Conservation (phyloP, 1,284 basidiomycete genomes). For the Cronartium quercuum region DNA sequence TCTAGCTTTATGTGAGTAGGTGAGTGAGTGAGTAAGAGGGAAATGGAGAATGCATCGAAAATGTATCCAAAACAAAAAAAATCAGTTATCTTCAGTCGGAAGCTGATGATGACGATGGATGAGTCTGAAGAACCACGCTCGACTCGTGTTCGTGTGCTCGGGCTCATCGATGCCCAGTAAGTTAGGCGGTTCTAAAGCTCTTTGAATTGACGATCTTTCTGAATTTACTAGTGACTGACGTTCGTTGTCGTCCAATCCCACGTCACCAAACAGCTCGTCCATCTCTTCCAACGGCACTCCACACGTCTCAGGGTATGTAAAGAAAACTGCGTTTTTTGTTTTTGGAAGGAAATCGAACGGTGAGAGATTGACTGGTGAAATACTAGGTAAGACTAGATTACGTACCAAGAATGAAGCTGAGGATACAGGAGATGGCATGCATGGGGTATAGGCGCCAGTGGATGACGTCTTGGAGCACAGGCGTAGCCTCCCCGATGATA, state of each 20-base stretch:
- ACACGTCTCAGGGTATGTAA: slow-evolving; percentile 60
- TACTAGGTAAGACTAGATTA: slow-evolving; percentile 40
- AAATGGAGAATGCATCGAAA: too few species aligned
- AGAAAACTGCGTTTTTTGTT: slow-evolving; percentile 48
- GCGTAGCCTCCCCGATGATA: slow-evolving; percentile 76
- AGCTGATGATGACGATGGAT: too few species aligned
- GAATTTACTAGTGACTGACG: slow-evolving; percentile 38
- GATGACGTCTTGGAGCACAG: slow-evolving; percentile 79
- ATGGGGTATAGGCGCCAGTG: slow-evolving; percentile 90
- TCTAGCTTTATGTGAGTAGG: too few species aligned
- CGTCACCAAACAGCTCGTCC: slow-evolving; percentile 54
- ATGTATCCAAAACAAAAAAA: too few species aligned
- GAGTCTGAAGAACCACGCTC: too few species aligned
- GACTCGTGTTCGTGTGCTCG: background rate
- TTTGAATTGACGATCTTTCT: slow-evolving; percentile 37
- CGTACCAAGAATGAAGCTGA: slow-evolving; percentile 72
- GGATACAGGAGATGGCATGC: slow-evolving; percentile 87
- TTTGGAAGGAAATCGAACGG: background rate
- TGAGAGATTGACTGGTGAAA: background rate
- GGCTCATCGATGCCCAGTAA: background rate
- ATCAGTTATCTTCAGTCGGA: too few species aligned
- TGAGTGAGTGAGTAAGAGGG: too few species aligned
- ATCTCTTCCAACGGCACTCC: slow-evolving; percentile 57
- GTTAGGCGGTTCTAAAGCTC: slow-evolving; percentile 33
- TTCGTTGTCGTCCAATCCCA: slow-evolving; percentile 33